phyloP scores from a whole-genome alignment of 768 basidiomycete genomes.

The Sarcomyxa edulis region DNA sequence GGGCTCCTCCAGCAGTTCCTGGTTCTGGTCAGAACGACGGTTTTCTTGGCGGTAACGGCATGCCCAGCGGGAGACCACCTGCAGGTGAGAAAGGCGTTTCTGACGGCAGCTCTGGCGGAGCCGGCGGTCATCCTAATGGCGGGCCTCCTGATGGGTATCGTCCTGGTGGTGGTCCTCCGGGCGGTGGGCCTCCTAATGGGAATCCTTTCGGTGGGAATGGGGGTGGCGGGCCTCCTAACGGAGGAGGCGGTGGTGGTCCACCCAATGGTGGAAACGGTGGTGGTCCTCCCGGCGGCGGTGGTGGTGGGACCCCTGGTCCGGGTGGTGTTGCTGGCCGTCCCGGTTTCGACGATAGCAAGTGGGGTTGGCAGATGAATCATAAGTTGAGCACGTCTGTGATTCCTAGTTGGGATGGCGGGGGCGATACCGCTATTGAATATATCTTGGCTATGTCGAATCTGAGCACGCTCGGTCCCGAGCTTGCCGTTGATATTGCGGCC shows the following conservation, averaged over 20 bases:
- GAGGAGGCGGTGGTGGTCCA: no score
- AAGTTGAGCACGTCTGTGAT: neutral
- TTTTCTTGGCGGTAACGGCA: neutral
- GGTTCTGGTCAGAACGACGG: no score
- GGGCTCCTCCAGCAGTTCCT: no score
- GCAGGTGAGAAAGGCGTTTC: neutral
- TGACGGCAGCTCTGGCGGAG: neutral
- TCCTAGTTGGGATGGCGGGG: constrained; percentile 4
- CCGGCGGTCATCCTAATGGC: neutral
- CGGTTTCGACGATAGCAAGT: neutral
- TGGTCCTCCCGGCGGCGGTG: no score
- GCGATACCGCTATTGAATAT: neutral
- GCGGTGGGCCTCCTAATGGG: neutral
- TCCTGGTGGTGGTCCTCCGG: neutral
- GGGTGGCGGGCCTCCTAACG: no score
- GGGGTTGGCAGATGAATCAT: constrained; percentile 4
- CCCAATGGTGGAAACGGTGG: no score
- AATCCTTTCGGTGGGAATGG: neutral
- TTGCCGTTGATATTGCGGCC: neutral
- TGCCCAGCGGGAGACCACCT: neutral
- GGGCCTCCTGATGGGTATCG: neutral
- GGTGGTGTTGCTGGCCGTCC: neutral
- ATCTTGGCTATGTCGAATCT: neutral
- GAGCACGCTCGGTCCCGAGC: neutral
- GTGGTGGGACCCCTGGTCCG: neutral